Conservation (phyloP, 257 asterid genomes). For the Verbena officinalis region DNA sequence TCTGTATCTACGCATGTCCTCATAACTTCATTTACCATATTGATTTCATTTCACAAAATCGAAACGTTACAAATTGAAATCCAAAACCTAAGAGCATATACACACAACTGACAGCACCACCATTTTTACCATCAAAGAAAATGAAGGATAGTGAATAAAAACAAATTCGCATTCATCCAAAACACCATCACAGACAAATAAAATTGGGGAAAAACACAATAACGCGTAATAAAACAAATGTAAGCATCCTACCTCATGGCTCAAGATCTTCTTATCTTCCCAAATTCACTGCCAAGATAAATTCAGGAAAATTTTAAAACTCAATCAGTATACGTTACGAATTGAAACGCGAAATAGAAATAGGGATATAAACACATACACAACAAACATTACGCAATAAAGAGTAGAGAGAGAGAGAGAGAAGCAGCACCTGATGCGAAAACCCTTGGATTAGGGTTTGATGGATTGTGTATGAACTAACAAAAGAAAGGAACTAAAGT, state of each 20-base stretch:
- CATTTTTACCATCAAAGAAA: neutral
- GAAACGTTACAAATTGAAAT: neutral
- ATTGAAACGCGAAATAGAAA: neutral
- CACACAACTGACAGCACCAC: neutral
- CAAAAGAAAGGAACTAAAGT: neutral
- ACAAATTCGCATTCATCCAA: neutral
- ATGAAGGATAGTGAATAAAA: no score
- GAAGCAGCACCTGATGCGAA: slow-evolving; percentile 29
- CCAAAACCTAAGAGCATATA: neutral
- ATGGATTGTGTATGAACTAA: neutral
- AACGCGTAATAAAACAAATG: neutral
- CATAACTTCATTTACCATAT: neutral
- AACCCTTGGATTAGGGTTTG: slow-evolving; percentile 25
- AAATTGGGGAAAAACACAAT: neutral
- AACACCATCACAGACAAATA: neutral
- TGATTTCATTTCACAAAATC: neutral
- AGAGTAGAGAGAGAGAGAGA: neutral
- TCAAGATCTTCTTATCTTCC: slow-evolving; percentile 23
- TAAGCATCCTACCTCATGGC: slow-evolving; percentile 41
- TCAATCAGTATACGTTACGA: neutral
- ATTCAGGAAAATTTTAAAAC: neutral
- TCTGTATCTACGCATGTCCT: neutral
- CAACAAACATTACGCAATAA: neutral
- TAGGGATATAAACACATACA: neutral
- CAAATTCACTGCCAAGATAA: slow-evolving; percentile 4